Base-by-base conservation (phyloP, 805 yeast species). In the Blastobotrys terrestris region DNA sequence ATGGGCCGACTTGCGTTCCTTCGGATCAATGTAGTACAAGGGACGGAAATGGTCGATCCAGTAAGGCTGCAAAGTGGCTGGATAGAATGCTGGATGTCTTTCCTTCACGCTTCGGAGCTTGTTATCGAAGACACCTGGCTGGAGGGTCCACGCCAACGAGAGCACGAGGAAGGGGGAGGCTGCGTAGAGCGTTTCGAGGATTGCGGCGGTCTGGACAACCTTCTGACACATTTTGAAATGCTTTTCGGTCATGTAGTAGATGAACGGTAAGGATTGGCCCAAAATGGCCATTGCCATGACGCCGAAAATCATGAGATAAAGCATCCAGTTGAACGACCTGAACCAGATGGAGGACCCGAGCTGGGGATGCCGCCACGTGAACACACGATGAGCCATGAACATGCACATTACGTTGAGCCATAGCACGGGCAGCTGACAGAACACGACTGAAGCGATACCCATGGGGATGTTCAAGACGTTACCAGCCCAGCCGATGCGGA, bases 301-400 rank as follows among this genome's bases (percentile, higher is more conserved):
- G 3, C 77, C 83, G 22, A 74, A 51, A 31, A 85, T 89, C 49
- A 82, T 58, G 4, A 68, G 58, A 62, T 85, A 85, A 39, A 81
- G 58, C 31, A 41, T 18, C 15, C 26, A n/a, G 15, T 40, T 40
- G 31, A 68, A 51, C 39, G 55, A 54, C 79, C 83, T 78, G 59
- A 84, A 79, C 35, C 71, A 54, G 44, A 14, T 16, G 44, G 76
- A 65, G 18, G 79, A 74, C 41, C 90, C 91, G 7, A 81, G 75
- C 49, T 79, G 82, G 4, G 92, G 91, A 63, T 85, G 91, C 64
- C 84, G 74, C 87, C 89, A 84, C 3, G 88, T 83, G 67, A 84
- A 84, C 20, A 85, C 71, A 64, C 91, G 77, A 64, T 84, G 90
- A 3, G 87, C 87, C 50, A 85, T 67, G 20, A 84, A 77, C 66